Conservation (phyloP, 2,329 filamentous ascomycete genomes). For the Lasiodiplodia gonubiensis region DNA sequence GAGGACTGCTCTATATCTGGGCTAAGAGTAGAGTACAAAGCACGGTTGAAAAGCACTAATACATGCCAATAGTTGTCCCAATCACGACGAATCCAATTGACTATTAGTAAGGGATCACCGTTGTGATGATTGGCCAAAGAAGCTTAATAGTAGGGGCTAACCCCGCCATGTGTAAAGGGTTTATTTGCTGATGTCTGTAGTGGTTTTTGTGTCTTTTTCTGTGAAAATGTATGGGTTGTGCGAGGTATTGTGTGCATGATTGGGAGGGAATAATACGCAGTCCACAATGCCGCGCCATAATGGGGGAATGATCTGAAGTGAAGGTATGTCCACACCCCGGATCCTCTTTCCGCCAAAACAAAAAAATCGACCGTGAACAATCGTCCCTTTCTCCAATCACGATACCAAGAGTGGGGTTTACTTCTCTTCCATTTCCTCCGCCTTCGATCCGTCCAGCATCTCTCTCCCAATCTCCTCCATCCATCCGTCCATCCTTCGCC, state of each 20-base stretch:
- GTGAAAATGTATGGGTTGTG: conserved; percentile 1
- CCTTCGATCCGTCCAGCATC: not conserved
- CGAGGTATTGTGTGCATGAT: not conserved
- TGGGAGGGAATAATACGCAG: not conserved
- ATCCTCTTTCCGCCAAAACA: not conserved
- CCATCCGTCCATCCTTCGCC: not conserved
- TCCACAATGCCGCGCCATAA: not conserved
- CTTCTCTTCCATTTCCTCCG: not conserved
- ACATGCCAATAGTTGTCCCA: not conserved
- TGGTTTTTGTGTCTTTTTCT: conserved; percentile 4
- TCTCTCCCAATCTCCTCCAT: not conserved
- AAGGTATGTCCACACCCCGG: not conserved
- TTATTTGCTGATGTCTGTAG: conserved; percentile 5
- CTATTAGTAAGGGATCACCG: not conserved
- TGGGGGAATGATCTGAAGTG: not conserved
- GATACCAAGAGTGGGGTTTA: not conserved
- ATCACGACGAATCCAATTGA: not conserved
- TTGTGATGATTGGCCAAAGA: not conserved
- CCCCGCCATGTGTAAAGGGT: conserved; percentile 5
- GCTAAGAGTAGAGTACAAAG: too few species aligned
- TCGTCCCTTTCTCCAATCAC: not conserved
- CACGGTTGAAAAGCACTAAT: not conserved
- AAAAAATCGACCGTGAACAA: not conserved
- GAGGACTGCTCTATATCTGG: too few species aligned
- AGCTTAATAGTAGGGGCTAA: not conserved